Percentiles rank a stretch among this genome's conserved stretches.
Evolutionary conservation across 2,329 filamentous ascomycete genomes (phyloP).

Genomic region (Calonectria naviculata): DNA sequence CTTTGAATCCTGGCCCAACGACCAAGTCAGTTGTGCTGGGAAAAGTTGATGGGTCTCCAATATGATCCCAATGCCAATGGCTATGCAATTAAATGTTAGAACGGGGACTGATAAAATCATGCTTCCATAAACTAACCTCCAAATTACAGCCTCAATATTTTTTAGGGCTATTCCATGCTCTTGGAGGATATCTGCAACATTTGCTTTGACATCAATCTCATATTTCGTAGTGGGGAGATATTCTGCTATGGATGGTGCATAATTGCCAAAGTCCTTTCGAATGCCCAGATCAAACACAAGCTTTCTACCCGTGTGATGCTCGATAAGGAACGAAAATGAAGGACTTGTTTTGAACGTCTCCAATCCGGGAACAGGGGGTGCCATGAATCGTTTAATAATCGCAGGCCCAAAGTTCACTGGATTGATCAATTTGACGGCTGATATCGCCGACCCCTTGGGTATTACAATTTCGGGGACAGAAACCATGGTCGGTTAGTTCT

Average conservation of each 20-base stretch:
- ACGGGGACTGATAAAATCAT: too few relatives aligned
- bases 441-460: constrained; percentile 17
- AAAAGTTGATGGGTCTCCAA: constrained; percentile 60
- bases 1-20: constrained; percentile 64
- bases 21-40: constrained; percentile 57
- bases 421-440: constrained; percentile 49
- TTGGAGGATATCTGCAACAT: constrained; percentile 36
- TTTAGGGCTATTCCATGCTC: constrained; percentile 6
- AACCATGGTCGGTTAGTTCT: background rate
- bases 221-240: constrained; percentile 42
- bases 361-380: constrained; percentile 47
- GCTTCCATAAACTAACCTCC: constrained; percentile 24
- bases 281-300: constrained; percentile 45
- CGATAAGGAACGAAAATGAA: constrained; percentile 44
- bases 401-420: constrained; percentile 53
- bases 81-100: constrained; percentile 21
- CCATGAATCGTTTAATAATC: constrained; percentile 52
- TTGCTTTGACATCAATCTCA: constrained; percentile 38
- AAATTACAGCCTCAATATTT: constrained; percentile 34
- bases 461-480: background rate
- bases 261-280: constrained; percentile 43
- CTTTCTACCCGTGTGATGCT: constrained; percentile 42
- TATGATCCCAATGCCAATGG: constrained; percentile 64
- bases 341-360: constrained; percentile 45
- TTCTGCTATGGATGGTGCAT: constrained; percentile 36